A percentile compares a stretch with the other conserved stretches of the same genome.
Evolutionary conservation across 1,139 yeast species (phyloP).

Genomic region (Spathaspora sp.): DNA sequence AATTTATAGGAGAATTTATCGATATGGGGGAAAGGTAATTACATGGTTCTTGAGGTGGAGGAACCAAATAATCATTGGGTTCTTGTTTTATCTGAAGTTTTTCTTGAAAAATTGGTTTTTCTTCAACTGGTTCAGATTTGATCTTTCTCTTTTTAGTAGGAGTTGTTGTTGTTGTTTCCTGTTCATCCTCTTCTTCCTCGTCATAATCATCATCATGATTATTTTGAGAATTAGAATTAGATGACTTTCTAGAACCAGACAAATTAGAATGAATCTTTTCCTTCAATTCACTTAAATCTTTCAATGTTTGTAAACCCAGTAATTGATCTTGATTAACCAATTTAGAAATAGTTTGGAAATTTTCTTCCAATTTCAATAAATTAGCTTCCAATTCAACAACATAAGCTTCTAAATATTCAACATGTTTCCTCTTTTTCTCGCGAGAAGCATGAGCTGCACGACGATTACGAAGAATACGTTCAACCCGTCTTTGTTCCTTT

Average conservation of each 20-base stretch:
- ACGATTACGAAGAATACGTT: slow-evolving; percentile 87
- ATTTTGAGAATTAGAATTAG: background rate
- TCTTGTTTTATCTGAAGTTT: slow-evolving; percentile 5
- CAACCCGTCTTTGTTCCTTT: slow-evolving; percentile 93
- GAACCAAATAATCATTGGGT: background rate
- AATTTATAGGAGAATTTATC: slow-evolving; percentile 41
- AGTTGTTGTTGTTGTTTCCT: slow-evolving; percentile 4
- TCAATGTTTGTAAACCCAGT: slow-evolving; percentile 17
- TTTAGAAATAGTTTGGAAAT: slow-evolving; percentile 20
- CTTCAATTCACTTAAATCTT: slow-evolving; percentile 32
- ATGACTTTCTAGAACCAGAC: slow-evolving; percentile 17
- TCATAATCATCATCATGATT: slow-evolving; percentile 6
- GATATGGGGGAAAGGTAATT: slow-evolving; percentile 48
- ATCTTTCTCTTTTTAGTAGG: slow-evolving; percentile 12
- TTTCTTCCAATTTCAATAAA: slow-evolving; percentile 23
- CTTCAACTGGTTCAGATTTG: slow-evolving; percentile 3
- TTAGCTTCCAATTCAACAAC: slow-evolving; percentile 50
- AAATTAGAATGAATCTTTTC: slow-evolving; percentile 33
- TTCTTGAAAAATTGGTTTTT: background rate
- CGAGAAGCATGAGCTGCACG: slow-evolving; percentile 98
- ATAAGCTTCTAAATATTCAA: slow-evolving; percentile 76
- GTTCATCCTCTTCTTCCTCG: slow-evolving; percentile 5
- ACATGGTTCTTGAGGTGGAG: slow-evolving; percentile 13
- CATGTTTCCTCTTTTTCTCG: slow-evolving; percentile 92
- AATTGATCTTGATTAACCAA: slow-evolving; percentile 18